Evolutionary conservation across 2,329 filamentous ascomycete genomes (phyloP).

Genomic region (Penicillium italicum): DNA sequence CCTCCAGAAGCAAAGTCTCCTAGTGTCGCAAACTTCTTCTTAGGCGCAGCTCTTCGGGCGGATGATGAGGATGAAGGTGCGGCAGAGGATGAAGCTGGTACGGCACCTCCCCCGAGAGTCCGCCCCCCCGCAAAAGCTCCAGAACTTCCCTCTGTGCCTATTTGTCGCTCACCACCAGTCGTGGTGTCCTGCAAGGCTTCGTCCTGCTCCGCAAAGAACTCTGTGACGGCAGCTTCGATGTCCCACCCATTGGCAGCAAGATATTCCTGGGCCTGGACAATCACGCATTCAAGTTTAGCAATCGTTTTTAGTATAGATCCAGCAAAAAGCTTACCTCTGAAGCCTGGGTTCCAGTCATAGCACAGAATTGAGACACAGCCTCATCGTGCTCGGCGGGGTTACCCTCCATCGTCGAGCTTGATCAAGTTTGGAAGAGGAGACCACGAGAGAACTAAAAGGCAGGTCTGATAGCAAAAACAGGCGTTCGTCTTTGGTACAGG

Average conservation of each 20-base stretch:
- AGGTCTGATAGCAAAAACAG: neutral
- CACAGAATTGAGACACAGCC: constrained; percentile 52
- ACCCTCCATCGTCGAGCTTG: constrained; percentile 32
- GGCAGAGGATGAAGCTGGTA: constrained; percentile 30
- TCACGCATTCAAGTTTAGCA: neutral
- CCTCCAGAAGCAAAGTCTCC: constrained; percentile 41
- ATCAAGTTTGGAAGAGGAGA: neutral
- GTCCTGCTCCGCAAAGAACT: constrained; percentile 55
- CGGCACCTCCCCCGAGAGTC: constrained; percentile 33
- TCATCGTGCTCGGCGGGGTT: constrained; percentile 40
- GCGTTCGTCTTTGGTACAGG: neutral
- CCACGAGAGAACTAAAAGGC: neutral
- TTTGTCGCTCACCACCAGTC: constrained; percentile 22
- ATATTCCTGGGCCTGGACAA: constrained; percentile 61
- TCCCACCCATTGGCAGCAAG: constrained; percentile 66
- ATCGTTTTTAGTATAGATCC: neutral
- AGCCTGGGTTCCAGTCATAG: constrained; percentile 52
- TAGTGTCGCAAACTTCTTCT: constrained; percentile 49
- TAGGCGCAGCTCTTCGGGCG: constrained; percentile 27
- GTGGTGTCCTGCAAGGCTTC: constrained; percentile 36
- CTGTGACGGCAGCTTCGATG: constrained; percentile 58
- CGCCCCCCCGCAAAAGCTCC: constrained; percentile 26
- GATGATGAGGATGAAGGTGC: constrained; percentile 30
- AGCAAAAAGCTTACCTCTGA: constrained; percentile 44
- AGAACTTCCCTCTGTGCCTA: constrained; percentile 24